Evolutionary conservation across 768 basidiomycete genomes (phyloP).

Genomic region (Phlebiopsis flavidoalba): DNA sequence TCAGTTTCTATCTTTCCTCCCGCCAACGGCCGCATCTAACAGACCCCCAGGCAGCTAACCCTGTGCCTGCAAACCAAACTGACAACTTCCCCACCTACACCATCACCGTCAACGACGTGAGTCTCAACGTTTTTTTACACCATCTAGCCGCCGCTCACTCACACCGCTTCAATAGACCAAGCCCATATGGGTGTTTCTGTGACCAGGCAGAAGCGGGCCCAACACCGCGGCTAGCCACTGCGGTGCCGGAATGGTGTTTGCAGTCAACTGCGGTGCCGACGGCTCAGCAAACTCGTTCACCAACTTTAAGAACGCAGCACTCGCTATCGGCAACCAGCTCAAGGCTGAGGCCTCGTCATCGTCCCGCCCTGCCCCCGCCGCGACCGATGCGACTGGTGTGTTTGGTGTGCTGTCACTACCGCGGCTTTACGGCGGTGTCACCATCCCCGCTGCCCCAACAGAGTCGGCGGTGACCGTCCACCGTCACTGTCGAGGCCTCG

Average conservation of each 20-base stretch:
- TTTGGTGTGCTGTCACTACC: conserved; percentile 28
- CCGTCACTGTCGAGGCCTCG: conserved; percentile 31
- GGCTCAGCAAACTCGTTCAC: conserved; percentile 54
- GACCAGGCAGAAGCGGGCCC: conserved; percentile 44
- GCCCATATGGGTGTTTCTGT: conserved; percentile 60
- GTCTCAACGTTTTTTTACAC: background rate
- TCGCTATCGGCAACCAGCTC: conserved; percentile 48
- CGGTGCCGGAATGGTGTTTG: conserved; percentile 62
- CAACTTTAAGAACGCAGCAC: conserved; percentile 53
- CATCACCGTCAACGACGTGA: conserved; percentile 34
- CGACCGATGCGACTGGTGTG: conserved; percentile 18
- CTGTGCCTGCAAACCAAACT: conserved; percentile 47
- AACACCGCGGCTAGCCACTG: conserved; percentile 51
- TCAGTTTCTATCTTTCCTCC: conserved; percentile 25
- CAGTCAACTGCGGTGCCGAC: conserved; percentile 55
- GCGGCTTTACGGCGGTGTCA: conserved; percentile 46
- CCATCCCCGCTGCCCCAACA: conserved; percentile 45
- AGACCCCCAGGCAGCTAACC: conserved; percentile 32
- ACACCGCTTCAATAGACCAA: conserved; percentile 33
- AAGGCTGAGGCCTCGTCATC: conserved; percentile 36
- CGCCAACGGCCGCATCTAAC: background rate
- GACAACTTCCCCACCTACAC: conserved; percentile 45
- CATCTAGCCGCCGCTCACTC: background rate
- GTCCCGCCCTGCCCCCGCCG: conserved; percentile 25
- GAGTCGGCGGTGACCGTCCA: conserved; percentile 39